Conservation (phyloP, 768 basidiomycete species). For the Agrocybe chaxingu region DNA sequence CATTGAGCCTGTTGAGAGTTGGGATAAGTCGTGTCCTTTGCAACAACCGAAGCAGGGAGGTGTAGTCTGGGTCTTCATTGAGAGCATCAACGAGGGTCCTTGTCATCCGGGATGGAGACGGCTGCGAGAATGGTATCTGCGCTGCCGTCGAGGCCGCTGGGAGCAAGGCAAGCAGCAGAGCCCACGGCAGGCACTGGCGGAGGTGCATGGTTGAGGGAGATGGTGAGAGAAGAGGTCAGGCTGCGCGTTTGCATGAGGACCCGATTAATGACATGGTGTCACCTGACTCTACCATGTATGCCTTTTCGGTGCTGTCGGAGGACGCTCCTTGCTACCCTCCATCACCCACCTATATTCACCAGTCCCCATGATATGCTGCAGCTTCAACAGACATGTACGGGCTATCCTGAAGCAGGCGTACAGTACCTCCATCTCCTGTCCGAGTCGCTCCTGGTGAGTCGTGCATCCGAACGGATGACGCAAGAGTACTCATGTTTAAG, state of each 20-base stretch:
- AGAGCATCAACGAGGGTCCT: conserved; percentile 79
- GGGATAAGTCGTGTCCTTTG: conserved; percentile 88
- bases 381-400: conserved; percentile 36
- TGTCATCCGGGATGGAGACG: conserved; percentile 25
- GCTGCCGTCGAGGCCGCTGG: conserved; percentile 26
- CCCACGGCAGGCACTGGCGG: conserved; percentile 17
- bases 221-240: conserved; percentile 4
- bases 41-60: conserved; percentile 69
- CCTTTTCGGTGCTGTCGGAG: background rate
- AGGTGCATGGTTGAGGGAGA: conserved; percentile 23
- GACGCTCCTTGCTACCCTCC: too few relatives aligned
- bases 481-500: conserved; percentile 8
- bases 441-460: conserved; percentile 58
- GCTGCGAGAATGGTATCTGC: conserved; percentile 25
- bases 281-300: conserved; percentile 10
- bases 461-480: background rate
- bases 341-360: too few relatives aligned
- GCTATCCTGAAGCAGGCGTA: conserved; percentile 51
- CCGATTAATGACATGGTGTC: conserved; percentile 13
- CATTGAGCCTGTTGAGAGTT: conserved; percentile 82
- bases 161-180: conserved; percentile 25
- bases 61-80: conserved; percentile 70
- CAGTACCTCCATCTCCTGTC: conserved; percentile 56
- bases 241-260: conserved; percentile 1
- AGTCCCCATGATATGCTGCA: conserved; percentile 31